These are phyloP conservation scores for Aspergillus sojae DNA, from an alignment of 2,329 filamentous ascomycete species.

Conservation along the genomic window DNA sequence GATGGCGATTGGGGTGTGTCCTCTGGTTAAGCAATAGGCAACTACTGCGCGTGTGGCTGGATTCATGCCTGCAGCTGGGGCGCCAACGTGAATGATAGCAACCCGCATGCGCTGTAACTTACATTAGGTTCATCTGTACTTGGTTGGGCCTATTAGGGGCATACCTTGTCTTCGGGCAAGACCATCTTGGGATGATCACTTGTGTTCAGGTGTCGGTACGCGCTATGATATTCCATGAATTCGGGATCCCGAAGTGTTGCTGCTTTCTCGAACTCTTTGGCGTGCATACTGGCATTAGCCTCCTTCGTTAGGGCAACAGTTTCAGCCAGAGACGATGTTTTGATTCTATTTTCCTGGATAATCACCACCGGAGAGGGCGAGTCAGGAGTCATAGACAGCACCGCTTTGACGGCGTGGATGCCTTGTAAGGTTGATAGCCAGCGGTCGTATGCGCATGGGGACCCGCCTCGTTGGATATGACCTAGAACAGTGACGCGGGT, in stretches of 20 bases:
- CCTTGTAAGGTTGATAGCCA: slow-evolving; percentile 92
- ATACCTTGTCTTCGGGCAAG: slow-evolving; percentile 70
- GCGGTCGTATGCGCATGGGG: slow-evolving; percentile 90
- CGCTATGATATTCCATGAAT: slow-evolving; percentile 87
- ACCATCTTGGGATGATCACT: slow-evolving; percentile 70
- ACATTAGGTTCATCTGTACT: background rate
- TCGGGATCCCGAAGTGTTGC: slow-evolving; percentile 90
- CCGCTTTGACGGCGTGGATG: slow-evolving; percentile 89
- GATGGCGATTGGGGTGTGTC: slow-evolving; percentile 90
- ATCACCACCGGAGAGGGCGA: slow-evolving; percentile 93
- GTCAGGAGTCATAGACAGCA: slow-evolving; percentile 84
- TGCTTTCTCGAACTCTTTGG: slow-evolving; percentile 81
- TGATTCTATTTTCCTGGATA: slow-evolving; percentile 97
- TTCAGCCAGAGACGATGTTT: slow-evolving; percentile 83
- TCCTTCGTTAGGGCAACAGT: slow-evolving; percentile 85
- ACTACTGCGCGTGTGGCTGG: slow-evolving; percentile 91
- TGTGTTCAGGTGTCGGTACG: slow-evolving; percentile 86
- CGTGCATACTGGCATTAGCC: slow-evolving; percentile 78
- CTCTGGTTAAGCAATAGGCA: slow-evolving; percentile 85
- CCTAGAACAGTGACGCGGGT: slow-evolving; percentile 93
- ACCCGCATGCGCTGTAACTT: slow-evolving; percentile 77
- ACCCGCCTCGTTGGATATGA: slow-evolving; percentile 94
- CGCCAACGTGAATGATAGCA: slow-evolving; percentile 95
- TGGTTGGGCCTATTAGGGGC: slow-evolving; percentile 24
- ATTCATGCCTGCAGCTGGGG: slow-evolving; percentile 97